Evolutionary conservation across 495 filamentous ascomycete genomes (phyloP).

Genomic region (Aspergillus sclerotiicarbonarius): DNA sequence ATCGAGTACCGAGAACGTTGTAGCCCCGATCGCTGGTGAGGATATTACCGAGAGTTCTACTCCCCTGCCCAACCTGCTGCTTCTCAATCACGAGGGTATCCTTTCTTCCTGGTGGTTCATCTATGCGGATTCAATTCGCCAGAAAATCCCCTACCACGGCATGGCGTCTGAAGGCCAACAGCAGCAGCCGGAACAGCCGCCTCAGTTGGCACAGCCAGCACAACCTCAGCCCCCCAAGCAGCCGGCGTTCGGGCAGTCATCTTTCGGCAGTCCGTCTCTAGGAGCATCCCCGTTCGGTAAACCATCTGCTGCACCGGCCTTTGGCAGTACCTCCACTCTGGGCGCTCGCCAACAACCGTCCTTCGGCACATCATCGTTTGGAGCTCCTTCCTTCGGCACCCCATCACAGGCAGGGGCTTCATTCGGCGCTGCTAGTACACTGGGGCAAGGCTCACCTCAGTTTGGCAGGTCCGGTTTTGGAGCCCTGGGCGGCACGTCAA

Average conservation of each 20-base stretch:
- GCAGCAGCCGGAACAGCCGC: slow-evolving; percentile 16
- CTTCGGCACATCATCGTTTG: slow-evolving; percentile 34
- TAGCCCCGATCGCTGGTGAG: slow-evolving; percentile 72
- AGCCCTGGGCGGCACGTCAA: slow-evolving; percentile 32
- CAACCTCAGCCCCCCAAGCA: slow-evolving; percentile 26
- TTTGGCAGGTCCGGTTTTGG: slow-evolving; percentile 50
- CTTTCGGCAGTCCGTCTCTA: slow-evolving; percentile 42
- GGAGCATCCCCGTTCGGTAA: slow-evolving; percentile 33
- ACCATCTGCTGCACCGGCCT: slow-evolving; percentile 29
- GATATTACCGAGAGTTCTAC: slow-evolving; percentile 71
- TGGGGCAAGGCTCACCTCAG: slow-evolving; percentile 25
- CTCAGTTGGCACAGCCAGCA: slow-evolving; percentile 21
- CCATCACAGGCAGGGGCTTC: slow-evolving; percentile 29
- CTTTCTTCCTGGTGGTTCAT: slow-evolving; percentile 87
- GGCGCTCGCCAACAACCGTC: slow-evolving; percentile 19
- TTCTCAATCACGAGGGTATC: slow-evolving; percentile 86
- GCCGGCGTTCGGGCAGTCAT: slow-evolving; percentile 40
- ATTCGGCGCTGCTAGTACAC: slow-evolving; percentile 31
- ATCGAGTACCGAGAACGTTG: slow-evolving; percentile 73
- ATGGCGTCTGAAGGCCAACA: slow-evolving; percentile 50
- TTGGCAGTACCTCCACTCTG: slow-evolving; percentile 39
- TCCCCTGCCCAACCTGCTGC: slow-evolving; percentile 81
- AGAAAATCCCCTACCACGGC: slow-evolving; percentile 68
- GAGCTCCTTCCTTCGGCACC: slow-evolving; percentile 21
- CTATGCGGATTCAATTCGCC: slow-evolving; percentile 79